These are phyloP conservation scores for Taphrina confusa DNA, from an alignment of 1,139 yeast genomes.

Conservation along the genomic window DNA sequence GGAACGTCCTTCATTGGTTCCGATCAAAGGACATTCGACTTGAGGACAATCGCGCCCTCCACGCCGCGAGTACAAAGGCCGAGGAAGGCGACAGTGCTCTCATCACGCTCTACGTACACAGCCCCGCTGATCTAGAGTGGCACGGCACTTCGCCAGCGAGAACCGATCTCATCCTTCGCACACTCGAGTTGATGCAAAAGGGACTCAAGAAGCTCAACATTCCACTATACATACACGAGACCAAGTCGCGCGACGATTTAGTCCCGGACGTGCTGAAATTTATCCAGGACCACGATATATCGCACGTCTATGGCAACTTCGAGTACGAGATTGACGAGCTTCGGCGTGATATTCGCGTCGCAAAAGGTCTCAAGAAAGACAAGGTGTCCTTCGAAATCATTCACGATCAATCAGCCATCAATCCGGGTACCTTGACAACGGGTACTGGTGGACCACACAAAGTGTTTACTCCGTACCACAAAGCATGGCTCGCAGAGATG, in stretches of 20 bases:
- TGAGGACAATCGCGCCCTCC: conserved; percentile 51
- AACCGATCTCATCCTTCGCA: conserved; percentile 48
- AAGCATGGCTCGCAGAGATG: conserved; percentile 50
- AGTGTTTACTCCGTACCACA: conserved; percentile 59
- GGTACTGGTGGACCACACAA: conserved; percentile 54
- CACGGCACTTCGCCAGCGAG: conserved; percentile 54
- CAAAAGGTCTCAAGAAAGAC: conserved; percentile 40
- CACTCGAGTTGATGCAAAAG: conserved; percentile 46
- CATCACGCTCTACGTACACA: conserved; percentile 50
- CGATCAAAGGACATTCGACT: conserved; percentile 50
- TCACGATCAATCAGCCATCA: conserved; percentile 56
- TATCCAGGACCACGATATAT: conserved; percentile 43
- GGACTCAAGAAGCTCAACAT: conserved; percentile 48
- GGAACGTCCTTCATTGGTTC: conserved; percentile 52
- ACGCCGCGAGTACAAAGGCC: conserved; percentile 48
- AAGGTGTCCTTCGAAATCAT: conserved; percentile 45
- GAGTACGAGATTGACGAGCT: conserved; percentile 59
- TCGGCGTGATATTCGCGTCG: conserved; percentile 47
- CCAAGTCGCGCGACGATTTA: conserved; percentile 45
- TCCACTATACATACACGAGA: conserved; percentile 50
- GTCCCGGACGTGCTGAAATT: conserved; percentile 37
- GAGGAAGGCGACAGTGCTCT: conserved; percentile 45
- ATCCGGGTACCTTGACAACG: conserved; percentile 52
- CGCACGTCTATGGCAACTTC: conserved; percentile 51
- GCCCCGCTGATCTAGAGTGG: conserved; percentile 50